Evolutionary conservation across 352 stramenopile species (phyloP).

Genomic region (Pythium periplocum): DNA sequence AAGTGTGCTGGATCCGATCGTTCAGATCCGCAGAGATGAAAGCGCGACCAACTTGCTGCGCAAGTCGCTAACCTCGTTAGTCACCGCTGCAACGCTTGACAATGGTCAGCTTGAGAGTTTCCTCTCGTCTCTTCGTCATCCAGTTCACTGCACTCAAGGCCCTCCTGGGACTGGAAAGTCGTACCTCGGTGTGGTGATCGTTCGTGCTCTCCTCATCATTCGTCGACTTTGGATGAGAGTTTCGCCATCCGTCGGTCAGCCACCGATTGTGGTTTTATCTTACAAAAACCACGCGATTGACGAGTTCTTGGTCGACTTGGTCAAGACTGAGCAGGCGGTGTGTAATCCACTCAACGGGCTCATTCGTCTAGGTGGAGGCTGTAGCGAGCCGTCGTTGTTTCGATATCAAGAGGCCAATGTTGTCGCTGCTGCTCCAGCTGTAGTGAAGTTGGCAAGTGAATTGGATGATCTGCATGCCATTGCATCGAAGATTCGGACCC

Average conservation of each 20-base stretch:
- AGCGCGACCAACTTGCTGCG: slow-evolving; percentile 22
- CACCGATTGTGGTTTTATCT: slow-evolving; percentile 76
- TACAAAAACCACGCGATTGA: slow-evolving; percentile 90
- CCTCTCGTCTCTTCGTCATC: slow-evolving; percentile 57
- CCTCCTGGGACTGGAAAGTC: slow-evolving; percentile 87
- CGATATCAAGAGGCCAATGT: slow-evolving; percentile 35
- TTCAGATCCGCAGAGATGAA: slow-evolving; percentile 71
- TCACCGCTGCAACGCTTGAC: slow-evolving; percentile 56
- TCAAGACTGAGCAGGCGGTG: slow-evolving; percentile 43
- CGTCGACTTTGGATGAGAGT: slow-evolving; percentile 68
- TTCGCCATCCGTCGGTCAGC: slow-evolving; percentile 52
- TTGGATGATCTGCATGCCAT: slow-evolving; percentile 16
- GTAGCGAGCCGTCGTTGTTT: slow-evolving; percentile 47
- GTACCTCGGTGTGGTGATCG: slow-evolving; percentile 83
- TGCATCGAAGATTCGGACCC: slow-evolving; percentile 6
- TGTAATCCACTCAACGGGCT: slow-evolving; percentile 26
- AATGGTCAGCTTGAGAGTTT: slow-evolving; percentile 71
- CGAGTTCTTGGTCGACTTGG: slow-evolving; percentile 76
- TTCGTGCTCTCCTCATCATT: slow-evolving; percentile 72
- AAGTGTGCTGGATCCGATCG: slow-evolving; percentile 65
- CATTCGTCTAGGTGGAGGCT: slow-evolving; percentile 62
- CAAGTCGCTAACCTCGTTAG: slow-evolving; percentile 28
- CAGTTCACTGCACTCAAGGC: slow-evolving; percentile 86
- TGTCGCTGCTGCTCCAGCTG: slow-evolving; percentile 8
- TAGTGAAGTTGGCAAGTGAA: slow-evolving; percentile 1